A percentile compares a stretch with the other conserved stretches of the same genome.
Conservation (phyloP, 1,139 yeast species). For the Yamadazyma atlantica region DNA sequence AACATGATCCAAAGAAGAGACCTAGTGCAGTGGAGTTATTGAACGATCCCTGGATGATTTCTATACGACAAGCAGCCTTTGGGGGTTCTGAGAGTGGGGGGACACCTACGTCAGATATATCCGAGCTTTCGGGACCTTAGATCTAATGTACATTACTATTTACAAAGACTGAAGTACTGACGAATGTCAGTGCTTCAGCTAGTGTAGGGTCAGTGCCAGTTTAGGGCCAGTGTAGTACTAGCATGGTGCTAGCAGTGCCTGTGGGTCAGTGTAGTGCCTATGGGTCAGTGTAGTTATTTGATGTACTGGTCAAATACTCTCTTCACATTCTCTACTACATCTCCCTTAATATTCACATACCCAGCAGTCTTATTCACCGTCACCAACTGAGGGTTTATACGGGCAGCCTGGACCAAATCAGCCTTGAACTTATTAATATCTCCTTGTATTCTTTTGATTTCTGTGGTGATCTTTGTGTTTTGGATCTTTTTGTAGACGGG, state of each 20-base stretch:
- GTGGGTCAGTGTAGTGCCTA: no score
- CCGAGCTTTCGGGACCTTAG: slow-evolving; percentile 9
- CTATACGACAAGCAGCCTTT: slow-evolving; percentile 70
- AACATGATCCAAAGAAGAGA: slow-evolving; percentile 78
- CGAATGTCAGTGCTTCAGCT: no score
- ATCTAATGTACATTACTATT: slow-evolving; percentile 6
- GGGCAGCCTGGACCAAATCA: slow-evolving; percentile 52
- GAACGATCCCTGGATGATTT: slow-evolving; percentile 87
- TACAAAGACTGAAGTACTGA: no score
- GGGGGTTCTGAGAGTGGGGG: slow-evolving; percentile 39
- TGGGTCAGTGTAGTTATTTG: no score
- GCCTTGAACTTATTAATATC: slow-evolving; percentile 56
- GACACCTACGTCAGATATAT: slow-evolving; percentile 45
- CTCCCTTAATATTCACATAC: slow-evolving; percentile 57
- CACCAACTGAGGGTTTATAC: slow-evolving; percentile 38
- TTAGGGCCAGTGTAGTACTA: no score
- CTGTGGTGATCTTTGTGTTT: slow-evolving; percentile 57
- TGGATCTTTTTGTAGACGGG: slow-evolving; percentile 66
- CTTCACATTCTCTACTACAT: slow-evolving; percentile 47
- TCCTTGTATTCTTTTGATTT: slow-evolving; percentile 64
- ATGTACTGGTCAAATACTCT: slow-evolving; percentile 26
- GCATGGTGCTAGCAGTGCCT: no score
- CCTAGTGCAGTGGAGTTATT: slow-evolving; percentile 83
- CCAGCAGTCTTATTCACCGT: slow-evolving; percentile 43
- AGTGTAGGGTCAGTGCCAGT: no score